Percentiles rank a stretch among this genome's conserved stretches.
phyloP scores from a whole-genome alignment of 768 basidiomycete genomes.

The Amanita thiersii region DNA sequence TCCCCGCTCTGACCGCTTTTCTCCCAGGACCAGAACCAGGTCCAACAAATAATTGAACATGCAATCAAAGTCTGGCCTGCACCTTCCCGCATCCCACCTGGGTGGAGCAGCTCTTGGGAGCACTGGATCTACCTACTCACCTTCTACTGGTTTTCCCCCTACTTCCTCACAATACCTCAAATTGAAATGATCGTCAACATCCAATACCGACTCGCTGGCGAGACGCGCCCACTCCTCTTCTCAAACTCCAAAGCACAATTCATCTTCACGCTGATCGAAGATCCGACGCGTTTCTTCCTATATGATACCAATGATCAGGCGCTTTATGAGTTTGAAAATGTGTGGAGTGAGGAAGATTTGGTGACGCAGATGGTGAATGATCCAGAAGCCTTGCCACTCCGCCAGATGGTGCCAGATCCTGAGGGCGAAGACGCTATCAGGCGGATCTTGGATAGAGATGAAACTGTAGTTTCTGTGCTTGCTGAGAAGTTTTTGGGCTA shows the following conservation, averaged over 20 bases:
- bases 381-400: conserved; percentile 7
- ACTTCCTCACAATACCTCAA: conserved; percentile 27
- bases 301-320: conserved; percentile 7
- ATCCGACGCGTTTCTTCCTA: conserved; percentile 14
- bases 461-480: conserved; percentile 22
- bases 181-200: conserved; percentile 28
- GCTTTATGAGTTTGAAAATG: conserved; percentile 12
- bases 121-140: conserved; percentile 21
- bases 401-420: conserved; percentile 14
- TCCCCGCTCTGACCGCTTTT: not conserved
- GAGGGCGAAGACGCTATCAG: conserved; percentile 20
- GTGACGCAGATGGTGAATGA: conserved; percentile 12
- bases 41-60: conserved; percentile 10
- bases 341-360: conserved; percentile 12
- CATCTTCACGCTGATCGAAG: conserved; percentile 17
- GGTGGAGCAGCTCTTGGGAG: conserved; percentile 24
- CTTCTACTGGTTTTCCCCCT: conserved; percentile 24
- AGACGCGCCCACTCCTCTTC: conserved; percentile 24
- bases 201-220: conserved; percentile 20
- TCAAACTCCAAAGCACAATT: conserved; percentile 13
- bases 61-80: conserved; percentile 19
- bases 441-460: conserved; percentile 22
- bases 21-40: conserved; percentile 3
- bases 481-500: conserved; percentile 22
- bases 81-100: conserved; percentile 16